Conservation (phyloP, 768 basidiomycete species). For the Psilocybe tampanensis region DNA sequence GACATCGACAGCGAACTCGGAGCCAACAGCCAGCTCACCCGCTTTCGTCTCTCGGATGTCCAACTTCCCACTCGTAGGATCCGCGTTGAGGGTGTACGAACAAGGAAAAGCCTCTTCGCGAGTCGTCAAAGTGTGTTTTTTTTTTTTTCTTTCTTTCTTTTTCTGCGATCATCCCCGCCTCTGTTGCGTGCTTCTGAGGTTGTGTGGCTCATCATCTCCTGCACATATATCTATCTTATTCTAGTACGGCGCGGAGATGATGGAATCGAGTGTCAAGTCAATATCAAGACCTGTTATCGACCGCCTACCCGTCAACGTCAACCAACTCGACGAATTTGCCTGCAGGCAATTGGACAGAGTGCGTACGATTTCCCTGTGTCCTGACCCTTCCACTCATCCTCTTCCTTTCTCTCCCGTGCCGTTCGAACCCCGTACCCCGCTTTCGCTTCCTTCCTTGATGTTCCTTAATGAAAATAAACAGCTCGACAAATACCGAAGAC, state of each 20-base stretch:
- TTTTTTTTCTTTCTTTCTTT: background rate
- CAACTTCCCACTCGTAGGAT: constrained; percentile 70
- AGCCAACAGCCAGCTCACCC: background rate
- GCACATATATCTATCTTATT: background rate
- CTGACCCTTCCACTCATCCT: background rate
- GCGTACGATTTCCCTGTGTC: constrained; percentile 28
- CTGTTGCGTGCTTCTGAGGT: too few species aligned
- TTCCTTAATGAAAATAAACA: constrained; percentile 23
- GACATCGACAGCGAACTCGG: constrained; percentile 3
- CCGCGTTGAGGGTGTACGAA: constrained; percentile 76
- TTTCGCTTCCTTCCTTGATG: too few species aligned
- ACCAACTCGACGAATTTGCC: constrained; percentile 84
- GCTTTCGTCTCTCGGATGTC: constrained; percentile 56
- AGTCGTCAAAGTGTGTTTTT: constrained; percentile 72
- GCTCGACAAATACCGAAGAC: constrained; percentile 54
- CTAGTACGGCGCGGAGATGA: constrained; percentile 86
- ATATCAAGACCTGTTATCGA: constrained; percentile 84
- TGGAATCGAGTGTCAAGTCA: constrained; percentile 81
- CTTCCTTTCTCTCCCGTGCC: background rate
- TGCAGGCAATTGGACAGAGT: constrained; percentile 87
- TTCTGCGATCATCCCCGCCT: constrained; percentile 3
- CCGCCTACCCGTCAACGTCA: constrained; percentile 72
- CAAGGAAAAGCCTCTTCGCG: constrained; percentile 82
- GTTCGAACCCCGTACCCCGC: background rate
- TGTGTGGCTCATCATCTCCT: constrained; percentile 15